A percentile compares a stretch with the other conserved stretches of the same genome.
phyloP scores from a whole-genome alignment of 331 rosid species.

The Malus hybrid region DNA sequence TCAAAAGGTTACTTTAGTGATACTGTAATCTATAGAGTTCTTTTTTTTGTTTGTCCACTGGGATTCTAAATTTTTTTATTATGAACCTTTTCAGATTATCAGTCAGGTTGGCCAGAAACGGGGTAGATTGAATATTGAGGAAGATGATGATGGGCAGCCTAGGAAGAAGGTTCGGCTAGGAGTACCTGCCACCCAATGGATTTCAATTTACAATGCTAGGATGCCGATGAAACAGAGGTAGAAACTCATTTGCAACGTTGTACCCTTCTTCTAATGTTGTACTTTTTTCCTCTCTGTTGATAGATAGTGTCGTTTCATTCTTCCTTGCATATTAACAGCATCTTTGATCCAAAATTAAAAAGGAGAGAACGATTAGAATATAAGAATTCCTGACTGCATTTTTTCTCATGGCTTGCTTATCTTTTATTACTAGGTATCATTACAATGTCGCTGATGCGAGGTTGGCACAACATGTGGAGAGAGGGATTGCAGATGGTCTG shows the following conservation, averaged over 20 bases:
- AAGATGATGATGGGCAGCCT: conserved; percentile 83
- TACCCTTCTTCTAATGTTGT: neutral
- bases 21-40: neutral
- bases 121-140: conserved; percentile 66
- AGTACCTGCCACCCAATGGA: conserved; percentile 94
- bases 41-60: neutral
- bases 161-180: conserved; percentile 88
- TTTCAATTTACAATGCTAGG: conserved; percentile 87
- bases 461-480: conserved; percentile 80
- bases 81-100: conserved; percentile 20
- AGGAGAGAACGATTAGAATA: neutral
- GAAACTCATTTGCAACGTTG: neutral
- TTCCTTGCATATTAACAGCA: neutral
- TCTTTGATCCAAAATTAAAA: neutral
- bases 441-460: conserved; percentile 86
- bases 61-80: neutral
- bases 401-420: neutral
- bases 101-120: conserved; percentile 92
- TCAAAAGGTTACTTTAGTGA: conserved; percentile 50
- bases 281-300: neutral
- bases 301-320: neutral
- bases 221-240: conserved; percentile 95
- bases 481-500: conserved; percentile 89
- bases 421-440: conserved; percentile 60
- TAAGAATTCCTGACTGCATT: neutral